Percentiles rank a stretch among this genome's conserved stretches.
phyloP scores from a whole-genome alignment of 108 stramenopile genomes.

The Mayamaea pseudoterrestris region DNA sequence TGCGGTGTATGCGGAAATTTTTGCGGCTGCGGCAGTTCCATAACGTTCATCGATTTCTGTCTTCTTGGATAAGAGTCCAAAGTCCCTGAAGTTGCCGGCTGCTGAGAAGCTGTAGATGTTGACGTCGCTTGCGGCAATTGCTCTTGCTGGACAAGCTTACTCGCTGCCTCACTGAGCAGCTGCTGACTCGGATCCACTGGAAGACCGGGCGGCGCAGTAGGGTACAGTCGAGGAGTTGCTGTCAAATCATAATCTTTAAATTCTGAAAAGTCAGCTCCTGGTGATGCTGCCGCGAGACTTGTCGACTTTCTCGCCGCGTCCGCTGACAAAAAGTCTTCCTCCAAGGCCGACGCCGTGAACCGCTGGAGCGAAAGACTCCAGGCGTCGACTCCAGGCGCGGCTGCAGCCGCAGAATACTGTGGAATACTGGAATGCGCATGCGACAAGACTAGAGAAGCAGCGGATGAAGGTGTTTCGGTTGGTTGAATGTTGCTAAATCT shows the following conservation, averaged over 20 bases:
- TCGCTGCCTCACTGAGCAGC: conserved; percentile 1
- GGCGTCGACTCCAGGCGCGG: conserved; percentile 28
- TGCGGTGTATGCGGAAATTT: too few relatives aligned
- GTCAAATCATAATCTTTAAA: conserved; percentile 35
- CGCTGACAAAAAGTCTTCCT: conserved; percentile 65
- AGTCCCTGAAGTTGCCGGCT: too few relatives aligned
- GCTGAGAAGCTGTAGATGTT: too few relatives aligned
- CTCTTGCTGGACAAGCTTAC: too few relatives aligned
- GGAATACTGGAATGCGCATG: conserved; percentile 8
- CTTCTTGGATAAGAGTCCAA: too few relatives aligned
- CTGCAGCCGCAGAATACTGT: not conserved
- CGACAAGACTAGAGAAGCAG: conserved; percentile 51
- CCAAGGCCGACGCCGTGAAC: conserved; percentile 50
- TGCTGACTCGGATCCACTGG: not conserved
- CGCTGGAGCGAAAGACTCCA: conserved; percentile 62
- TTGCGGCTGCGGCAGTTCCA: too few relatives aligned
- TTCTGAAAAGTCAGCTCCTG: conserved; percentile 12
- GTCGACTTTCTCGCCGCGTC: conserved; percentile 66
- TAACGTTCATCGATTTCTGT: too few relatives aligned
- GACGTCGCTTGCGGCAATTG: too few relatives aligned
- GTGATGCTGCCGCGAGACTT: conserved; percentile 6
- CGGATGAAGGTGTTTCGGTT: conserved; percentile 16
- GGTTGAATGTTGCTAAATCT: conserved; percentile 1
- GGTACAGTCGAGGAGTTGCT: conserved; percentile 12
- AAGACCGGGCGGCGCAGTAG: conserved; percentile 31